Evolutionary conservation across 2,329 filamentous ascomycete genomes (phyloP), one percentile per base, ranked within the genome.

Genomic region (Penicillium sp.): DNA sequence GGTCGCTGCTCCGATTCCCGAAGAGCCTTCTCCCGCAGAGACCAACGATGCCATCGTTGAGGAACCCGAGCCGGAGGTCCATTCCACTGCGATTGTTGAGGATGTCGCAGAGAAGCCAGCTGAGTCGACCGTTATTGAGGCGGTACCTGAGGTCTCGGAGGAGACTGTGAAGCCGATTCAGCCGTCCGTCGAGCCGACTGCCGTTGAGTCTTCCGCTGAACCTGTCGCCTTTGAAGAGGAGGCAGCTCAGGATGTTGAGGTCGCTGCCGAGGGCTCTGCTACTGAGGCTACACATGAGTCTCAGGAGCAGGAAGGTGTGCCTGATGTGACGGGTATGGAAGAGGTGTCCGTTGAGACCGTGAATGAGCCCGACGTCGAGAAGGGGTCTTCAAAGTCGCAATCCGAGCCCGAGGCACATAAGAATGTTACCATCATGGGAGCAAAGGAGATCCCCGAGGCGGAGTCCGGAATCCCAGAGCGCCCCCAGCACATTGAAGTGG

Each of bases 101-200:
- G 50, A 35, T 11, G 31, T 44, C 22, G 33, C 35, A 18, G 16
- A 47, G 44, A 54, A 55, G 16, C 39, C 36, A 19, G 4, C 35
- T 1, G 55, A 57, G 40, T 13, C 49, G 1, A 11, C 31, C 0
- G 13, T 41, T n/a, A 3, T n/a, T 0, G 55, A 54, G n/a, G 22
- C 36, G 37, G 6, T 37, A 22, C 6, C 22, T 18, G 55, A 64
- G 40, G 13, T 24, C 5, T 31, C 59, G 14, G 57, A 65, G 18
- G 4, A 55, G 24, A 16, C 43, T 4, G 50, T 41, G n/a, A 55
- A 60, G 52, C 24, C 22, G 6, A 19, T 36, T 39, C 62, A 61
- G 51, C 60, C 58, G 9, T 19, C 60, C 27, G 40, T 55, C 22
- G 58, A 37, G 37, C 63, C 65, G 51, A 18, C 55, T 50, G 19